A percentile compares a stretch with the other conserved stretches of the same genome.
Conservation (phyloP, 805 yeast genomes). For the Spathaspora hagerdaliae region DNA sequence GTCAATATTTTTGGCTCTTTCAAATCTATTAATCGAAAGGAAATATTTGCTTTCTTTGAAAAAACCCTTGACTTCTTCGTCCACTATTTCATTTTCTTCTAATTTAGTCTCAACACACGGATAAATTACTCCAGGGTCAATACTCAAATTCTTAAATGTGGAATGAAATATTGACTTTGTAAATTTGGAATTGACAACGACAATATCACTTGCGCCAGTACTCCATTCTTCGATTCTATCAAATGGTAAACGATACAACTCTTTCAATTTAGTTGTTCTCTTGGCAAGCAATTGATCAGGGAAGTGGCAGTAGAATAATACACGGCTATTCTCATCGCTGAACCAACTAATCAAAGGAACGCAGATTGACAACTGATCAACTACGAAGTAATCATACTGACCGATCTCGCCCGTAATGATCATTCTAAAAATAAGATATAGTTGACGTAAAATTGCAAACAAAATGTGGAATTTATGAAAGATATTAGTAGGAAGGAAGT, state of each 20-base stretch:
- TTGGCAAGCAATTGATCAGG: slow-evolving; percentile 82
- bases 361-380: slow-evolving; percentile 86
- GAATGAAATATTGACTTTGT: slow-evolving; percentile 65
- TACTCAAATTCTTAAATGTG: slow-evolving; percentile 48
- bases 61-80: slow-evolving; percentile 30
- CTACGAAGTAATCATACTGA: slow-evolving; percentile 66
- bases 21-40: slow-evolving; percentile 84
- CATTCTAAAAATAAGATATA: slow-evolving; percentile 50
- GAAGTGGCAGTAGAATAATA: slow-evolving; percentile 91
- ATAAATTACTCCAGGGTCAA: slow-evolving; percentile 57
- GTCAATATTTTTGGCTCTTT: slow-evolving; percentile 75
- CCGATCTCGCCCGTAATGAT: slow-evolving; percentile 46
- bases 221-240: slow-evolving; percentile 81
- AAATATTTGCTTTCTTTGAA: slow-evolving; percentile 41
- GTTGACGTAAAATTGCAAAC: slow-evolving; percentile 80
- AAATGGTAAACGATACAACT: slow-evolving; percentile 74
- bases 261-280: slow-evolving; percentile 37
- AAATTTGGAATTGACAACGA: slow-evolving; percentile 86
- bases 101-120: slow-evolving; percentile 66
- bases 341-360: slow-evolving; percentile 63
- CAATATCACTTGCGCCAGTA: slow-evolving; percentile 67
- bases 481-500: slow-evolving; percentile 70
- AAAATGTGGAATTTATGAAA: slow-evolving; percentile 69
- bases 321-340: slow-evolving; percentile 39
- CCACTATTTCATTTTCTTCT: slow-evolving; percentile 16